Conservation (phyloP, 441 rosid species). For the Adansonia grandidieri region DNA sequence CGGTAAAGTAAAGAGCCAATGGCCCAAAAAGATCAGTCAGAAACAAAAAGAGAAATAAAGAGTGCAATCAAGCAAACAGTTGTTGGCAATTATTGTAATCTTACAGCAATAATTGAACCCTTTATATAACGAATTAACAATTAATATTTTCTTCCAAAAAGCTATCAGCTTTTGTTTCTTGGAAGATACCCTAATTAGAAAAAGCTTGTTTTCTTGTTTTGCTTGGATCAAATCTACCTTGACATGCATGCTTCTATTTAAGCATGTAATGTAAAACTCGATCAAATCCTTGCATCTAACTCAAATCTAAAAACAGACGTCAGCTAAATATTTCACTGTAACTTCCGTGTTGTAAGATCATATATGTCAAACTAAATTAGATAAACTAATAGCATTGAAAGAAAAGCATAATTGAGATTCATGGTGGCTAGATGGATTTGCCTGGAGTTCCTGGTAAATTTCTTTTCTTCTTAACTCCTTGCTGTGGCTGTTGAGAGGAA, state of each 20-base stretch:
- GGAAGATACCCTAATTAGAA: background rate
- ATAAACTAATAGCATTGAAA: background rate
- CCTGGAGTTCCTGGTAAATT: conserved; percentile 82
- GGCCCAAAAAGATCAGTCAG: conserved; percentile 14
- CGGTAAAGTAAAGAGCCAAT: conserved; percentile 9
- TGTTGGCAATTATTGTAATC: conserved; percentile 43
- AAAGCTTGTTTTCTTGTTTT: background rate
- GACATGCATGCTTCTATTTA: background rate
- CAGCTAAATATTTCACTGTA: too few species aligned
- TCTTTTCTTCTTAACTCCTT: conserved; percentile 60
- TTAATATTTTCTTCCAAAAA: background rate
- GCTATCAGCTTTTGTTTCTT: background rate
- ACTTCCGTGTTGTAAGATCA: too few species aligned
- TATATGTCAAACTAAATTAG: background rate
- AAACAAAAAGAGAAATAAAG: conserved; percentile 29
- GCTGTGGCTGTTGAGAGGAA: conserved; percentile 40
- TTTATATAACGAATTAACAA: background rate
- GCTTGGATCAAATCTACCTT: background rate
- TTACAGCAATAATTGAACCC: conserved; percentile 46
- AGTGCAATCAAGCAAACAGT: conserved; percentile 35
- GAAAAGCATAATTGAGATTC: background rate
- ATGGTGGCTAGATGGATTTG: conserved; percentile 23
- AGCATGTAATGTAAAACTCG: background rate
- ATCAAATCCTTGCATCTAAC: background rate
- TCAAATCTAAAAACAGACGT: background rate